phyloP scores from a whole-genome alignment of 176 grass and related monocot species.

The Oryza australiensis region DNA sequence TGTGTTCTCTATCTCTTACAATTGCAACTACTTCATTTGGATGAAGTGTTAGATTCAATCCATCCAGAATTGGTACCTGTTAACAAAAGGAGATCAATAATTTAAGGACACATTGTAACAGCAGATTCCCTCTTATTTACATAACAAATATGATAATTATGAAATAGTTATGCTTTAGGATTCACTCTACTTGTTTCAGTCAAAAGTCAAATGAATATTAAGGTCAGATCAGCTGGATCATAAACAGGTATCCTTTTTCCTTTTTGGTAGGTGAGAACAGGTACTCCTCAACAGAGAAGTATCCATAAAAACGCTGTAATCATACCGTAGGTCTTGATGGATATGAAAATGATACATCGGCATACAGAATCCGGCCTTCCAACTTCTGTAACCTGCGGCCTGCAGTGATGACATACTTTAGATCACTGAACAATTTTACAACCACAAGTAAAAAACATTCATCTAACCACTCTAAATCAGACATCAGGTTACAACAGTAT shows the following conservation, averaged over 20 bases:
- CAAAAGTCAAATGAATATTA: neutral
- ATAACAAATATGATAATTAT: slow-evolving; percentile 5
- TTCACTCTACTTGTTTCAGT: slow-evolving; percentile 8
- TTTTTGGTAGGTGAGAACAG: neutral
- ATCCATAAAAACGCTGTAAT: neutral
- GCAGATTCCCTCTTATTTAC: neutral
- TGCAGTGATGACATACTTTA: slow-evolving; percentile 37
- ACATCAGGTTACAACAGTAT: neutral
- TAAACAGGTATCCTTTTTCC: neutral
- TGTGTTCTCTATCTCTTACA: slow-evolving; percentile 56
- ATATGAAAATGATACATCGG: slow-evolving; percentile 89
- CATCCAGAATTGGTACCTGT: slow-evolving; percentile 73
- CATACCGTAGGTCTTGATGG: slow-evolving; percentile 82
- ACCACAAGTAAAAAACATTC: neutral
- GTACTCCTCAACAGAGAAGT: slow-evolving; percentile 15
- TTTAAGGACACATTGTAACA: slow-evolving; percentile 31
- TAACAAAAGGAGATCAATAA: slow-evolving; percentile 9
- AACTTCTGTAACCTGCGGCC: slow-evolving; percentile 67
- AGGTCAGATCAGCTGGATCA: neutral
- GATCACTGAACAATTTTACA: neutral
- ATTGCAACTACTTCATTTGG: slow-evolving; percentile 94
- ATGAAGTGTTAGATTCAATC: slow-evolving; percentile 63
- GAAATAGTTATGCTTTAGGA: neutral
- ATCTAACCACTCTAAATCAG: slow-evolving; percentile 1
- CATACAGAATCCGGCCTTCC: slow-evolving; percentile 69